phyloP scores from a whole-genome alignment of 768 basidiomycete species.

The Tylopilus sp. region DNA sequence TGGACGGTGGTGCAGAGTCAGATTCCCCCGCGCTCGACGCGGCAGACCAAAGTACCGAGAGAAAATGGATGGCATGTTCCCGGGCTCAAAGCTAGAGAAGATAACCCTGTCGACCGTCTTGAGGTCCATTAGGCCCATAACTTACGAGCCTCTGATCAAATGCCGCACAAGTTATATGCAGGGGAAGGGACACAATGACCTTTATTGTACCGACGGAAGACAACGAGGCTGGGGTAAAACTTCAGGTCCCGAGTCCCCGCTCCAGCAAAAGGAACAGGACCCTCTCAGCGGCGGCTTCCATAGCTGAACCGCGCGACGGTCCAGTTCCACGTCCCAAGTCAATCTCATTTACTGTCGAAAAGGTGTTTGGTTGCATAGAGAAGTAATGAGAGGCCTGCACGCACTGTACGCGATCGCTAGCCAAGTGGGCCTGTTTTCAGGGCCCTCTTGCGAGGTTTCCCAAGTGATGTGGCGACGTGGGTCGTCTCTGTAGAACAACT shows the following conservation, averaged over 20 bases:
- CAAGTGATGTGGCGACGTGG: slow-evolving; percentile 15
- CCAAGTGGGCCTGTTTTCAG: slow-evolving; percentile 24
- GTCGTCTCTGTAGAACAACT: slow-evolving; percentile 12
- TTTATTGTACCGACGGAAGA: background rate
- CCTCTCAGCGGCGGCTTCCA: slow-evolving; percentile 17
- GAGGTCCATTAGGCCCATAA: no score
- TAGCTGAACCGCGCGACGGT: slow-evolving; percentile 15
- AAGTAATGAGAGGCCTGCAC: slow-evolving; percentile 3
- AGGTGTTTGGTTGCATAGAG: background rate
- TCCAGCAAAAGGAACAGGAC: slow-evolving; percentile 14
- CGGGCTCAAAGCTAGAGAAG: no score
- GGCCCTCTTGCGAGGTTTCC: slow-evolving; percentile 13
- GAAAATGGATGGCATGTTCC: no score
- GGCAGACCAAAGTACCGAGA: no score
- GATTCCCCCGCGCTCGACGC: no score
- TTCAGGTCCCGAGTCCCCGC: background rate
- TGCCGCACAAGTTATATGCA: background rate
- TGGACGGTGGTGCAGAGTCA: no score
- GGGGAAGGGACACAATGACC: background rate
- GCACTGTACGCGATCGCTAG: slow-evolving; percentile 19
- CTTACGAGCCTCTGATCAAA: background rate
- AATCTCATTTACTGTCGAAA: slow-evolving; percentile 13
- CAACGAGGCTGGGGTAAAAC: background rate
- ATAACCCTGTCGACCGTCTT: no score
- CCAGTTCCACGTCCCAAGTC: slow-evolving; percentile 25